A percentile compares a stretch with the other conserved stretches of the same genome.
Evolutionary conservation across 345 rosid genomes (phyloP).

Genomic region (Combretum micranthum): DNA sequence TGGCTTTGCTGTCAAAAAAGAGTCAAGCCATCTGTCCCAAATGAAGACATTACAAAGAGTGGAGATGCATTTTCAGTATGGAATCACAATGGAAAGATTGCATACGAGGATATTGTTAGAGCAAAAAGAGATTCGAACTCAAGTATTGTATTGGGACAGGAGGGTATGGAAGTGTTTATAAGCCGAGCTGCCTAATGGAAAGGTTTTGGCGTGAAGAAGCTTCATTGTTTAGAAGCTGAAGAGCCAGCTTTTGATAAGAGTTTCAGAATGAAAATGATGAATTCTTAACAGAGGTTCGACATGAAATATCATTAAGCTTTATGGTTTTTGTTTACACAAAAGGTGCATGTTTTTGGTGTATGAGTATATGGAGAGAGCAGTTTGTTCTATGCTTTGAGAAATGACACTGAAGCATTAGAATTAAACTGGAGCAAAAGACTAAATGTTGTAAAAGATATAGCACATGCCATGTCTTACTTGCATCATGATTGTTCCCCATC

Average conservation of each 20-base stretch:
- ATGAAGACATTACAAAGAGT: too few relatives aligned
- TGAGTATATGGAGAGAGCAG: constrained; percentile 12
- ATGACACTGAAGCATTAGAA: constrained; percentile 6
- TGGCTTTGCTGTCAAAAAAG: too few relatives aligned
- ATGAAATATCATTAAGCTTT: constrained; percentile 9
- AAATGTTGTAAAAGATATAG: constrained; percentile 3
- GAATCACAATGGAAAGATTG: too few relatives aligned
- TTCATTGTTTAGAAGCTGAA: not conserved
- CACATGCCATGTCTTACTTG: constrained; percentile 13
- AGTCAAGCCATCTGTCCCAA: too few relatives aligned
- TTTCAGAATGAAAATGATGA: constrained; percentile 7
- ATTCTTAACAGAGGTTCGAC: constrained; percentile 2
- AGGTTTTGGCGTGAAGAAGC: too few relatives aligned
- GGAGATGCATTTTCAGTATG: too few relatives aligned
- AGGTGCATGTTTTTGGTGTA: constrained; percentile 7
- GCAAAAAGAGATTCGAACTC: too few relatives aligned
- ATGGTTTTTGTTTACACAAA: constrained; percentile 1
- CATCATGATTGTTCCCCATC: constrained; percentile 7
- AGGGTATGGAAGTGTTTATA: too few relatives aligned
- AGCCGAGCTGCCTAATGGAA: too few relatives aligned
- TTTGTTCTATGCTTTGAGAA: not conserved
- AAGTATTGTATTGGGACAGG: too few relatives aligned
- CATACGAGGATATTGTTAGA: too few relatives aligned
- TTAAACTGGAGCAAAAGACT: constrained; percentile 8
- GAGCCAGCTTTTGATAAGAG: not conserved